A percentile compares a stretch with the other conserved stretches of the same genome.
phyloP scores from a whole-genome alignment of 2,329 filamentous ascomycete genomes.

The Thielaviopsis musarum region DNA sequence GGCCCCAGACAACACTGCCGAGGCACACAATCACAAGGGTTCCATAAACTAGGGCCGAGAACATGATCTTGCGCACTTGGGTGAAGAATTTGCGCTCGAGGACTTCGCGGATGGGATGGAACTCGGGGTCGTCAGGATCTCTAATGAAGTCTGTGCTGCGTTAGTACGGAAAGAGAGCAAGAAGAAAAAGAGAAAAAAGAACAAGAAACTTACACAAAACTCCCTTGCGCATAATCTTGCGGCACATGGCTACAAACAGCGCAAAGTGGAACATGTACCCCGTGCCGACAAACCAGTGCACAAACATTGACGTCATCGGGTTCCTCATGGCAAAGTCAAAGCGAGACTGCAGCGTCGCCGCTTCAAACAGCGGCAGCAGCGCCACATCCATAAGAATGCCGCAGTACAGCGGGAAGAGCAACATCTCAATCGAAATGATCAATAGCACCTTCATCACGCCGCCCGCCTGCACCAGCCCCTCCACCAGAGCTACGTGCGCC shows the following conservation, averaged over 20 bases:
- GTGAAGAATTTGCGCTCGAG: conserved; percentile 83
- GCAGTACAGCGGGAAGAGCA: conserved; percentile 90
- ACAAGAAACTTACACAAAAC: conserved; percentile 56
- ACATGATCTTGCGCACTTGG: conserved; percentile 88
- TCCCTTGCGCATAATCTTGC: conserved; percentile 89
- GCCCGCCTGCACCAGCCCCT: conserved; percentile 78
- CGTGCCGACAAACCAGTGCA: conserved; percentile 97
- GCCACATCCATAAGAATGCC: conserved; percentile 80
- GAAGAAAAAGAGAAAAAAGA: neutral
- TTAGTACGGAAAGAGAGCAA: conserved; percentile 17
- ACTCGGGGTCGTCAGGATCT: conserved; percentile 94
- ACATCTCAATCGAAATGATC: conserved; percentile 98
- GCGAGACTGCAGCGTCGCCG: conserved; percentile 60
- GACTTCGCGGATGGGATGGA: conserved; percentile 93
- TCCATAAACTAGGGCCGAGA: conserved; percentile 90
- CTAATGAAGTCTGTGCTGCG: conserved; percentile 64
- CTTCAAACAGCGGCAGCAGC: conserved; percentile 73
- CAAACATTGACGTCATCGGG: conserved; percentile 81
- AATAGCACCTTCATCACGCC: conserved; percentile 95
- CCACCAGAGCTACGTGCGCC: conserved; percentile 63
- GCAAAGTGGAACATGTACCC: conserved; percentile 99
- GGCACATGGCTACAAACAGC: conserved; percentile 95
- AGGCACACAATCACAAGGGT: conserved; percentile 83
- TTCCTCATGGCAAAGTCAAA: conserved; percentile 61
- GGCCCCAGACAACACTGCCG: conserved; percentile 89